phyloP scores from a whole-genome alignment of 805 yeast species.

The Pichia phayaonensis region DNA sequence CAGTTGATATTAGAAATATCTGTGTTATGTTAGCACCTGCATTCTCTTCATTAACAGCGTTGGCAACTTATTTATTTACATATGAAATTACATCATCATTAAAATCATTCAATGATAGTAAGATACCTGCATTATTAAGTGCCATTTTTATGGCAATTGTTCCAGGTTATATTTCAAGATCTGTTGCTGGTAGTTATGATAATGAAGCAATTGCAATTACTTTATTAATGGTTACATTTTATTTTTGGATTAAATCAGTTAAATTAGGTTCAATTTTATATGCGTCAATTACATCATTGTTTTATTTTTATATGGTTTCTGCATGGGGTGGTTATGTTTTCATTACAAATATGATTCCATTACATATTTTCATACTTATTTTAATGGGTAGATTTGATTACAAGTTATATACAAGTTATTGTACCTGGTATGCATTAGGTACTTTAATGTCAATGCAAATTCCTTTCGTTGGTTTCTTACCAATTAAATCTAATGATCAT shows the following conservation, averaged over 20 bases:
- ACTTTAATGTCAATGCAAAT: constrained; percentile 99
- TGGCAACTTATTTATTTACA: constrained; percentile 81
- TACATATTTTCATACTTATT: constrained; percentile 84
- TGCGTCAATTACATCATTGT: constrained; percentile 76
- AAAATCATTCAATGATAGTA: constrained; percentile 16
- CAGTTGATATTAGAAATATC: constrained; percentile 89
- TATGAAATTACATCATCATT: constrained; percentile 76
- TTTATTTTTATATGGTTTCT: constrained; percentile 96
- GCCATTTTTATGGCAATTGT: constrained; percentile 96
- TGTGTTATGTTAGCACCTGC: constrained; percentile 97
- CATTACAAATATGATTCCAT: constrained; percentile 93
- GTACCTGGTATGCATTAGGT: constrained; percentile 96
- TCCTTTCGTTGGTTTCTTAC: constrained; percentile 96
- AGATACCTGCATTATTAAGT: constrained; percentile 79
- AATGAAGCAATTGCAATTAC: constrained; percentile 99
- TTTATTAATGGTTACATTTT: constrained; percentile 88
- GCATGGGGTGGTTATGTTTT: constrained; percentile 99
- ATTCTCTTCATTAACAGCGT: constrained; percentile 86
- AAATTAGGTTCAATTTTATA: constrained; percentile 84
- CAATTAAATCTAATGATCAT: constrained; percentile 94
- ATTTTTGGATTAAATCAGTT: constrained; percentile 90
- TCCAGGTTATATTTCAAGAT: constrained; percentile 96
- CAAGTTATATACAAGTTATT: constrained; percentile 79
- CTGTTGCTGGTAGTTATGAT: constrained; percentile 98
- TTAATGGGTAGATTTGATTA: constrained; percentile 91